These are phyloP conservation scores for Zygoascus biomembranicola DNA, from an alignment of 805 yeast genomes.

Conservation along the genomic window DNA sequence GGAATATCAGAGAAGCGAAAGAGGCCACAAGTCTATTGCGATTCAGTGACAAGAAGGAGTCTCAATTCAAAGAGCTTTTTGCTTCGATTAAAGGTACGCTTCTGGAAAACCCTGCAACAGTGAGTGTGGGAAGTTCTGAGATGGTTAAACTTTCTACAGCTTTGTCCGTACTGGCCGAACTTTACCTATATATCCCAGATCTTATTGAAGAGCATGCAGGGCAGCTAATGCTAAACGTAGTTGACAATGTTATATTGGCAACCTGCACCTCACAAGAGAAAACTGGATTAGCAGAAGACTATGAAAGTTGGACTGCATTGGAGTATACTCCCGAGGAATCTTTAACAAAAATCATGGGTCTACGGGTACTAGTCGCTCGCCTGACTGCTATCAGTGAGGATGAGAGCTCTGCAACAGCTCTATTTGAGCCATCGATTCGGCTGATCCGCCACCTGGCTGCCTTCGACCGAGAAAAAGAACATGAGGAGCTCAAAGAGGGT, in stretches of 20 bases:
- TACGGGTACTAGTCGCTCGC: constrained; percentile 54
- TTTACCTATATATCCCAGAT: constrained; percentile 42
- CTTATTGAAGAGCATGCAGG: constrained; percentile 45
- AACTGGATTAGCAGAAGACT: constrained; percentile 21
- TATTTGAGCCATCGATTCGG: constrained; percentile 58
- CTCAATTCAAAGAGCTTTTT: constrained; percentile 33
- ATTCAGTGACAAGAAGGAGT: constrained; percentile 37
- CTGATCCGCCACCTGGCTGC: constrained; percentile 57
- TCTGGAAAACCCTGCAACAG: not conserved
- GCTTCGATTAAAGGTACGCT: constrained; percentile 17
- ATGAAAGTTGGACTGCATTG: constrained; percentile 29
- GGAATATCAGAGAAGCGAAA: constrained; percentile 54
- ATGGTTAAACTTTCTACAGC: constrained; percentile 40
- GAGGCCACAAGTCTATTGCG: constrained; percentile 55
- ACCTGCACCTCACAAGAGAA: constrained; percentile 29
- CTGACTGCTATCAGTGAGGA: constrained; percentile 33
- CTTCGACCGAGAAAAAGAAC: constrained; percentile 57
- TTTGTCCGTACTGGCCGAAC: constrained; percentile 51
- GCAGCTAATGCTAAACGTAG: constrained; percentile 50
- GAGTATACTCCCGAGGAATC: constrained; percentile 34
- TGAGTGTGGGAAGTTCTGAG: not conserved
- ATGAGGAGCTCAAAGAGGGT: not conserved
- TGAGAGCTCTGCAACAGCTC: constrained; percentile 28
- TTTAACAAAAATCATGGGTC: constrained; percentile 42
- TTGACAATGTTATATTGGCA: constrained; percentile 51